These are phyloP conservation scores for Phaeotremella skinneri DNA, from an alignment of 768 basidiomycete species.

Conservation along the genomic window DNA sequence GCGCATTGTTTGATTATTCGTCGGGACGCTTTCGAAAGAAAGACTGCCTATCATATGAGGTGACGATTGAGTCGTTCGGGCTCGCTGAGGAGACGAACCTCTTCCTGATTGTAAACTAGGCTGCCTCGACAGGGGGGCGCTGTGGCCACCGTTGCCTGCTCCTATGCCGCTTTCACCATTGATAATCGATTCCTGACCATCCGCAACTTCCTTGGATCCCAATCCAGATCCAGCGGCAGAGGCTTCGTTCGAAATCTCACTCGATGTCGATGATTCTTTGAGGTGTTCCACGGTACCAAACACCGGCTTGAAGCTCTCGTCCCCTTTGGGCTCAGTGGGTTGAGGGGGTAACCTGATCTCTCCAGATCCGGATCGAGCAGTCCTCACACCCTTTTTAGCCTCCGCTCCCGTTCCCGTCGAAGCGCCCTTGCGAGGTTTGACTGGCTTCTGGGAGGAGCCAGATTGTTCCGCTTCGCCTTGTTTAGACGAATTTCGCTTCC, in stretches of 20 bases:
- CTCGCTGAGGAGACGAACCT: neutral
- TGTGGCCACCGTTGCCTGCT: neutral
- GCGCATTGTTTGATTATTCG: conserved; percentile 2
- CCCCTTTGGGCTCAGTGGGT: conserved; percentile 4
- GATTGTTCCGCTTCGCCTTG: conserved; percentile 20
- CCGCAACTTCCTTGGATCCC: neutral
- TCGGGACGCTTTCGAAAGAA: neutral
- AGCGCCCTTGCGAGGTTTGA: neutral
- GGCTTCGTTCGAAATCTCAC: neutral
- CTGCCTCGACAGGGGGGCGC: conserved; percentile 5
- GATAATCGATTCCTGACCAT: neutral
- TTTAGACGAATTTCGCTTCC: conserved; percentile 11
- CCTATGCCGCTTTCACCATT: neutral
- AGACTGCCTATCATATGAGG: neutral
- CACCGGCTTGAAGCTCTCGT: conserved; percentile 24
- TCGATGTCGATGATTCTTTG: neutral
- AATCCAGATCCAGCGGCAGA: neutral
- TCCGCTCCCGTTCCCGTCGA: conserved; percentile 10
- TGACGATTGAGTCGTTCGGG: neutral
- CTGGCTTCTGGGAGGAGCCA: conserved; percentile 6
- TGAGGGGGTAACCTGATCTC: conserved; percentile 25
- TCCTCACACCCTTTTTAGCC: conserved; percentile 11
- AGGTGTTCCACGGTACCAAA: conserved; percentile 19
- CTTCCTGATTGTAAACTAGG: neutral
- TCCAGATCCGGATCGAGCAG: conserved; percentile 9